Conservation (phyloP, 2,329 filamentous ascomycete genomes). For the Sarocladiaceae sp. region DNA sequence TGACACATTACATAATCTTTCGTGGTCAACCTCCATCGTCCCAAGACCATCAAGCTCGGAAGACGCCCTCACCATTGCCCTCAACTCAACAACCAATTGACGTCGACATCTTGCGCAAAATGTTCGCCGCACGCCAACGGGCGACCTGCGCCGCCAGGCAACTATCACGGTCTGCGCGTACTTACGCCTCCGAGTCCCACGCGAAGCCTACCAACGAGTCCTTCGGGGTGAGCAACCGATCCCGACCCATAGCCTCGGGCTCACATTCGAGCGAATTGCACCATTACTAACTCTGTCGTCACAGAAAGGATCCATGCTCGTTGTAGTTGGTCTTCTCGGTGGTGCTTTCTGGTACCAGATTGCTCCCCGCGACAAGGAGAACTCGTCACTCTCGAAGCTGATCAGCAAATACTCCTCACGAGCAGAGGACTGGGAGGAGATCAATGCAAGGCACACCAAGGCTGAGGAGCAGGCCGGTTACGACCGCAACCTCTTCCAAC, state of each 20-base stretch:
- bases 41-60: constrained; percentile 4
- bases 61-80: background rate
- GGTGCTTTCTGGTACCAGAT: constrained; percentile 44
- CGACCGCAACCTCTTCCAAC: constrained; percentile 52
- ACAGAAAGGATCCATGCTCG: constrained; percentile 46
- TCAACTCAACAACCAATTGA: constrained; percentile 2
- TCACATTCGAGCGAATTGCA: background rate
- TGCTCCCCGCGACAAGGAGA: constrained; percentile 42
- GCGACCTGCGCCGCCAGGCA: constrained; percentile 32
- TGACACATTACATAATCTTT: background rate
- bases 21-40: constrained; percentile 5
- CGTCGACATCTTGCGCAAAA: constrained; percentile 26
- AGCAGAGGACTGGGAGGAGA: constrained; percentile 45
- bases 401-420: constrained; percentile 43
- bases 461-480: constrained; percentile 51
- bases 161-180: constrained; percentile 36
- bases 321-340: constrained; percentile 40
- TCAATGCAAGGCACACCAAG: constrained; percentile 49
- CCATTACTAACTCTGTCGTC: constrained; percentile 15
- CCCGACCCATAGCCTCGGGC: background rate
- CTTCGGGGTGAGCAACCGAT: constrained; percentile 46
- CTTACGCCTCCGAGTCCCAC: constrained; percentile 52
- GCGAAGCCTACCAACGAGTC: constrained; percentile 47
- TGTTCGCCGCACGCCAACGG: constrained; percentile 42
- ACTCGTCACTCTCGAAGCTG: constrained; percentile 40